Base-by-base conservation (phyloP, 2,329 filamentous ascomycete genomes). In the Pyrenochaeta sp. region DNA sequence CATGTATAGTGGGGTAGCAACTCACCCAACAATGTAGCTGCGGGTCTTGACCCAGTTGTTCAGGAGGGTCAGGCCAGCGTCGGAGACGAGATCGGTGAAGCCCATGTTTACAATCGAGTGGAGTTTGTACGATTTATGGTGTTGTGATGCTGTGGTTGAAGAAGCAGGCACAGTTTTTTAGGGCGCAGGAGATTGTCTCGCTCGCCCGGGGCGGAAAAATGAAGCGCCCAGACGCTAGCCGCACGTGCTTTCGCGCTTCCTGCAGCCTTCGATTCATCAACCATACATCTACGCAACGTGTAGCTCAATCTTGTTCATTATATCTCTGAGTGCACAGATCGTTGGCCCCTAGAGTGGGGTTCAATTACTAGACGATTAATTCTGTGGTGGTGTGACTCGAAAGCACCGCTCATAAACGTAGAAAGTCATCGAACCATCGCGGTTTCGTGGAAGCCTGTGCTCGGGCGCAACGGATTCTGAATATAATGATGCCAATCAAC, bases 1-100 rank as follows among this genome's bases (percentile, higher is more conserved):
- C 56, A 59, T 59, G 54, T 54, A 61, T 65, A 59, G 73, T 66
- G 68, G 67, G 71, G 71, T 67, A 67, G 66, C 64, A 66, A 88
- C 91, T 78, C 90, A 93, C 91, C 91, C 91, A 82, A 89, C 83
- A 75, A 94, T 89, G 84, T 94, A 94, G 82, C 88, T 91, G 77
- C 90, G 88, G 76, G 89, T 91, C 78, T 84, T 85, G 77, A 90
- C 83, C 87, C 87, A 91, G 83, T 80, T 86, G 84, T 92, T 89
- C 73, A 91, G 86, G 74, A 89, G 86, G 74, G 85, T 83, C 62
- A 89, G 81, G 76, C 88, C 88, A 81, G 87, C 81, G 78, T 89
- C 88, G 78, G 86, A 84, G 72, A 87, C 77, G 73, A 91, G 82
- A 78, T 90, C 88, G 79, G 84, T 82, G 85, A 90, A 90, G 79